A percentile compares a stretch with the other conserved stretches of the same genome.
phyloP scores from a whole-genome alignment of 2,329 filamentous ascomycete genomes.

The Macrophomina pseudophaseolina region DNA sequence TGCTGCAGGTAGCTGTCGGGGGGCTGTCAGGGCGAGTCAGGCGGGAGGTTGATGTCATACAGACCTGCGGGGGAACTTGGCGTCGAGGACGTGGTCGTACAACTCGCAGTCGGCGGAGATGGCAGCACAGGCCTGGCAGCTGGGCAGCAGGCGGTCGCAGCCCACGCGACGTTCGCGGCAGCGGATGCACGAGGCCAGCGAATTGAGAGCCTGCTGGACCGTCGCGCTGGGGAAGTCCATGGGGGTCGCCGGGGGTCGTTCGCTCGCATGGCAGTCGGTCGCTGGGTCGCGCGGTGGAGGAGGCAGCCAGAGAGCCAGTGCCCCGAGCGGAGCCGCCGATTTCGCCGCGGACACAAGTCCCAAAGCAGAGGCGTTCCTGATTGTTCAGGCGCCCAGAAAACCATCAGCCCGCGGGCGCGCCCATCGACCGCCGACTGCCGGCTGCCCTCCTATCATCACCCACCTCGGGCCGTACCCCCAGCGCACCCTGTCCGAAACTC shows the following conservation, averaged over 20 bases:
- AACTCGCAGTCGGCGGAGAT: slow-evolving; percentile 23
- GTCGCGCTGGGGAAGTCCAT: slow-evolving; percentile 23
- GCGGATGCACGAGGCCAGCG: slow-evolving; percentile 27
- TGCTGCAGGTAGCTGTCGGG: slow-evolving; percentile 22
- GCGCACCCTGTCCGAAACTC: not conserved
- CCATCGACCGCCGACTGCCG: not conserved
- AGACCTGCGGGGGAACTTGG: slow-evolving; percentile 25
- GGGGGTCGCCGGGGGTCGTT: not conserved
- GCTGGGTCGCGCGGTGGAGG: not conserved
- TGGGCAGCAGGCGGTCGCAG: slow-evolving; percentile 26
- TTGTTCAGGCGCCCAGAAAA: not conserved
- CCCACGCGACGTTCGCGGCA: slow-evolving; percentile 26
- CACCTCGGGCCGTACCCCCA: not conserved
- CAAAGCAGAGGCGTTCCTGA: not conserved
- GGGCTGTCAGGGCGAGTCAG: slow-evolving; percentile 2
- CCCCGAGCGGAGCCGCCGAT: slow-evolving; percentile 15
- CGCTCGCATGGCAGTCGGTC: not conserved
- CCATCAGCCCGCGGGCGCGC: not conserved
- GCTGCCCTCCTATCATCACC: not conserved
- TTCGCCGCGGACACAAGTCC: not conserved
- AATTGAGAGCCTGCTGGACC: slow-evolving; percentile 25
- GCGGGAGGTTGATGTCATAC: not conserved
- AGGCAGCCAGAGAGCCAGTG: not conserved
- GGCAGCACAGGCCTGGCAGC: slow-evolving; percentile 24
- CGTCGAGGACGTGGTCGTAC: slow-evolving; percentile 24